phyloP scores from a whole-genome alignment of 2,329 filamentous ascomycete species.

The Ophiostoma piceae region DNA sequence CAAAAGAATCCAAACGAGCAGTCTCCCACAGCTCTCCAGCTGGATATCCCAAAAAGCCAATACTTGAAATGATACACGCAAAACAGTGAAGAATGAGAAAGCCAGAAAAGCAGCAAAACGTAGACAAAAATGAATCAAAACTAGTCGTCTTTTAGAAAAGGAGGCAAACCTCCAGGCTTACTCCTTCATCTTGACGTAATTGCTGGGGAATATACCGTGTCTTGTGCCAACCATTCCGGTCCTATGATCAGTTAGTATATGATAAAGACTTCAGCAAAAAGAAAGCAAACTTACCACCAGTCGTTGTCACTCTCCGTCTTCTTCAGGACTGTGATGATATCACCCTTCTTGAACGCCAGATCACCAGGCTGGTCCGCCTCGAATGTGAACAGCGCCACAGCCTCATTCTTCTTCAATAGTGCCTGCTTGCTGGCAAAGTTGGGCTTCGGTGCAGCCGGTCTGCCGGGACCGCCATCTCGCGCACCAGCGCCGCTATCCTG shows the following conservation, averaged over 20 bases:
- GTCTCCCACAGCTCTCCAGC: background rate
- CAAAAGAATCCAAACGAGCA: background rate
- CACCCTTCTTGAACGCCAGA: conserved; percentile 93
- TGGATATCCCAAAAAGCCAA: conserved; percentile 2
- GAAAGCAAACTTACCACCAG: conserved; percentile 66
- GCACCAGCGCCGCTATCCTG: conserved; percentile 38
- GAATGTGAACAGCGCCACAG: conserved; percentile 86
- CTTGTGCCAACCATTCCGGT: conserved; percentile 80
- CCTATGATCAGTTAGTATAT: conserved; percentile 42
- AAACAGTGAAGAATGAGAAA: background rate
- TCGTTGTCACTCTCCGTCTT: conserved; percentile 90
- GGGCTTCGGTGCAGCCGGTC: conserved; percentile 85
- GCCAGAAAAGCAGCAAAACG: background rate
- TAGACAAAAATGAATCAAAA: background rate
- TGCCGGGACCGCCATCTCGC: conserved; percentile 57
- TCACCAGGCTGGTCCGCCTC: conserved; percentile 91
- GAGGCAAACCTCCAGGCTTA: conserved; percentile 27
- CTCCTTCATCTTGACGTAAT: conserved; percentile 64
- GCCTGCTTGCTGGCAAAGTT: conserved; percentile 62
- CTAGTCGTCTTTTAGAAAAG: background rate
- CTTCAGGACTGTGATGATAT: conserved; percentile 90
- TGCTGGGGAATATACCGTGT: conserved; percentile 90
- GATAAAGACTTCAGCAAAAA: background rate
- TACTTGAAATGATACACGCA: background rate
- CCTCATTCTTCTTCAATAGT: conserved; percentile 66